phyloP scores from a whole-genome alignment of 331 rosid genomes.

The Phaseolus coccineus region DNA sequence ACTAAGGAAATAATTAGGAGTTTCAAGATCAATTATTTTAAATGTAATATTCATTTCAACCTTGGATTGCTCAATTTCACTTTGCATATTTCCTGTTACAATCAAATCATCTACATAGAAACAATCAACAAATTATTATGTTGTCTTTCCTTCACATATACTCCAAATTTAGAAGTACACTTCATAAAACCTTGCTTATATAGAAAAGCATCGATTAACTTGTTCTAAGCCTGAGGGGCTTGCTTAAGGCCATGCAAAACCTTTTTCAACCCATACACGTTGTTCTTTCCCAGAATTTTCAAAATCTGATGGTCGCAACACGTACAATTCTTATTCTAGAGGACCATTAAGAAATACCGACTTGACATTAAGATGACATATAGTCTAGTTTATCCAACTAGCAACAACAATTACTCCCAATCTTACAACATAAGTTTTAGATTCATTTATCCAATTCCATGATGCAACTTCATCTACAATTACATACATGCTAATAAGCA shows the following conservation, averaged over 20 bases:
- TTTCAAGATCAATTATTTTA: not conserved
- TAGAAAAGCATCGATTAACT: not conserved
- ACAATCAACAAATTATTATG: not conserved
- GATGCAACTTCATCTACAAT: too few relatives aligned
- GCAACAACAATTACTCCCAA: not conserved
- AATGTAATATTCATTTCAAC: not conserved
- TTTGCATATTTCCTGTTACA: not conserved
- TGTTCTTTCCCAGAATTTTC: not conserved
- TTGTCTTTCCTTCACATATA: not conserved
- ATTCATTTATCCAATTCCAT: too few relatives aligned
- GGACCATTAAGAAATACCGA: constrained; percentile 26
- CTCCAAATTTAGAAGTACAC: not conserved
- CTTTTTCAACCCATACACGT: not conserved
- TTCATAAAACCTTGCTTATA: not conserved
- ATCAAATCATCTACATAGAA: not conserved
- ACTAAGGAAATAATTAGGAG: not conserved
- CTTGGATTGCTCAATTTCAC: not conserved
- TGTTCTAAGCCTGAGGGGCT: not conserved
- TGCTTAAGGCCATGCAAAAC: not conserved
- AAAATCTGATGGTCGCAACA: not conserved
- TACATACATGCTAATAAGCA: too few relatives aligned
- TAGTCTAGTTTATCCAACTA: not conserved
- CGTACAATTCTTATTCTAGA: not conserved
- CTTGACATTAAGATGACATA: too few relatives aligned
- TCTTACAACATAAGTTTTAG: not conserved